Evolutionary conservation across 176 grass and related monocot species (phyloP), one percentile per base, ranked within the genome.

Genomic region (Carex parvula): DNA sequence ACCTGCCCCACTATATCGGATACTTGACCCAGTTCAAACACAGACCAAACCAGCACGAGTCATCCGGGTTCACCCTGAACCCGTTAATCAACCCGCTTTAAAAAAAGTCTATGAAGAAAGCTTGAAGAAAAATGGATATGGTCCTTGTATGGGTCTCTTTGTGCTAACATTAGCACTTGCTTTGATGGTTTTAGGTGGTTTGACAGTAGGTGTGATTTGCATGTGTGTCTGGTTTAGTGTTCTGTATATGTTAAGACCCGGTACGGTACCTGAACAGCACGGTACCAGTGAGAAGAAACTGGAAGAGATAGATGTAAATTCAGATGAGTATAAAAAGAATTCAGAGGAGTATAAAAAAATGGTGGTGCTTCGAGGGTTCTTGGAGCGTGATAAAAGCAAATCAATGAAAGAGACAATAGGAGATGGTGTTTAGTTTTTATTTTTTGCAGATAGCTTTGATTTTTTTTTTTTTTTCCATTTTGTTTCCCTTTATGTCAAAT

Each of bases 331-430:
- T n/a, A n/a, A n/a, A n/a, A n/a, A n/a, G n/a, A n/a, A n/a, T n/a
- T n/a, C 61, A 52, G 37, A 54, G 60, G 80, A 83, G 62, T 83
- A 68, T 66, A 83, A 83, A 18, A 83, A 64, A 15, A 67, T 52
- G 80, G 80, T 83, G 17, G 80, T 83, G 37, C 80, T 83, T 67
- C 17, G 44, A 67, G 80, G 80, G 9, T 83, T 83, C 24, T 83
- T 83, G 80, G 80, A 68, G 22, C 80, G 80, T 50, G 42, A 68
- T 83, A 66, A 65, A 83, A 83, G 61, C 29, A 83, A 83, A 52
- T 26, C 80, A 17, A 29, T 39, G 37, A 39, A 39, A 39, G 37
- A 39, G 37, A 39, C 5, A 0, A 39, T 68, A 64, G 62, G 80
- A 29, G 61, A 64, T 22, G 60, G 58, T 82, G 44, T 29, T 75